Evolutionary conservation across 352 stramenopile genomes (phyloP).

Genomic region (Phytophthora crassamura): DNA sequence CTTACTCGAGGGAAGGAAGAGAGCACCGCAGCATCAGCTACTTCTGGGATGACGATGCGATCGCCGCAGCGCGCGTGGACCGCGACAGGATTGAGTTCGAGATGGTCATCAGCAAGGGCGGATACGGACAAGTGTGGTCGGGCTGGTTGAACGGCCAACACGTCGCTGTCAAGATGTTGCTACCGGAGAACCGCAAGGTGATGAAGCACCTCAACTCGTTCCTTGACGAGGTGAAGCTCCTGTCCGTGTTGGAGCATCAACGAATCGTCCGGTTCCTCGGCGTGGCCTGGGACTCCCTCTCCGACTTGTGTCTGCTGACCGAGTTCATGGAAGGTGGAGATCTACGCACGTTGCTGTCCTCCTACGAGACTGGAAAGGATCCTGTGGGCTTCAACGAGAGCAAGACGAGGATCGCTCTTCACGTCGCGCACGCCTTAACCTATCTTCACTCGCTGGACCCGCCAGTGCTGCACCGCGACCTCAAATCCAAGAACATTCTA

Average conservation of each 20-base stretch:
- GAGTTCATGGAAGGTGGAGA: constrained; percentile 39
- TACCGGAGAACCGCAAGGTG: constrained; percentile 34
- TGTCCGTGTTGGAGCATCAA: constrained; percentile 29
- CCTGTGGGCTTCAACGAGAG: constrained; percentile 33
- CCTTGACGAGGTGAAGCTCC: constrained; percentile 37
- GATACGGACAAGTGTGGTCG: constrained; percentile 28
- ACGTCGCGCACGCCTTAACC: constrained; percentile 33
- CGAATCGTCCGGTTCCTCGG: constrained; percentile 34
- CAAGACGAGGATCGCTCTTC: constrained; percentile 35
- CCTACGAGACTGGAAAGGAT: constrained; percentile 22
- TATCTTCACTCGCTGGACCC: constrained; percentile 40
- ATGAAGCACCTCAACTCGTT: constrained; percentile 30
- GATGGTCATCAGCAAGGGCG: constrained; percentile 29
- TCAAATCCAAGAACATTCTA: too few relatives aligned
- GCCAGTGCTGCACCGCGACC: too few relatives aligned
- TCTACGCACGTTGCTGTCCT: constrained; percentile 20
- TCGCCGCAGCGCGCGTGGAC: constrained; percentile 31
- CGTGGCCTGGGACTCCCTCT: constrained; percentile 36
- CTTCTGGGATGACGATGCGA: constrained; percentile 39
- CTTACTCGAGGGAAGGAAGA: constrained; percentile 16
- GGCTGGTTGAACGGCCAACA: constrained; percentile 37
- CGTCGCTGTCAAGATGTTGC: constrained; percentile 40
- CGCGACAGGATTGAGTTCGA: constrained; percentile 35
- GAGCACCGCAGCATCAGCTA: constrained; percentile 39
- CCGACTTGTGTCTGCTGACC: constrained; percentile 34